Percentiles rank a stretch among this genome's conserved stretches.
These are phyloP conservation scores for Eragrostis tef DNA, from an alignment of 202 grass and related monocot species.

Conservation along the genomic window DNA sequence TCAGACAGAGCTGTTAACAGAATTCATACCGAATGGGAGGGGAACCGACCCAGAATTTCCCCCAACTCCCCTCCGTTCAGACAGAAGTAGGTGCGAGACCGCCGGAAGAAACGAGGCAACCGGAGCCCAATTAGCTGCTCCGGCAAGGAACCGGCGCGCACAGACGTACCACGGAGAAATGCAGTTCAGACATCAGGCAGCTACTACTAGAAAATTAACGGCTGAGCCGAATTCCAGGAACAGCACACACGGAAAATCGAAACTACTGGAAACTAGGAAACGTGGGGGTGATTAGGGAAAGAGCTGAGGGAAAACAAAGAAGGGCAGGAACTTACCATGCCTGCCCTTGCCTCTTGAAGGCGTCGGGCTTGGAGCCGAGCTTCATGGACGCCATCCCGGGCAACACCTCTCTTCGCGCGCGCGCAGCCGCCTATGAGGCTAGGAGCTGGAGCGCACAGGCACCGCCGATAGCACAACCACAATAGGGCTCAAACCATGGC, in stretches of 20 bases:
- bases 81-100: neutral
- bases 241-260: neutral
- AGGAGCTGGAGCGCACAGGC: neutral
- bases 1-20: neutral
- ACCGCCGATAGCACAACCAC: neutral
- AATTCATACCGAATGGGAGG: neutral
- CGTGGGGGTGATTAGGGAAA: neutral
- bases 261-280: neutral
- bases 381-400: constrained; percentile 66
- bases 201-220: neutral
- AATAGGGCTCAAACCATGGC: constrained; percentile 42
- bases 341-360: constrained; percentile 82
- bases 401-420: neutral
- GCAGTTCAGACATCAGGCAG: neutral
- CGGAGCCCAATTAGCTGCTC: neutral
- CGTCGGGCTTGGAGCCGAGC: constrained; percentile 84
- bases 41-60: constrained; percentile 9
- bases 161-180: neutral
- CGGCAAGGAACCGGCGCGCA: neutral
- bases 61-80: neutral
- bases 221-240: neutral
- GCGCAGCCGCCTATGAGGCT: neutral
- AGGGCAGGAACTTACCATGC: constrained; percentile 56
- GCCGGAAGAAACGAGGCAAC: neutral
- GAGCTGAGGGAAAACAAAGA: neutral